Percentiles rank a stretch among this genome's conserved stretches.
These are phyloP conservation scores for Penium margaritaceum DNA, from an alignment of 139 green algal species.

Conservation along the genomic window DNA sequence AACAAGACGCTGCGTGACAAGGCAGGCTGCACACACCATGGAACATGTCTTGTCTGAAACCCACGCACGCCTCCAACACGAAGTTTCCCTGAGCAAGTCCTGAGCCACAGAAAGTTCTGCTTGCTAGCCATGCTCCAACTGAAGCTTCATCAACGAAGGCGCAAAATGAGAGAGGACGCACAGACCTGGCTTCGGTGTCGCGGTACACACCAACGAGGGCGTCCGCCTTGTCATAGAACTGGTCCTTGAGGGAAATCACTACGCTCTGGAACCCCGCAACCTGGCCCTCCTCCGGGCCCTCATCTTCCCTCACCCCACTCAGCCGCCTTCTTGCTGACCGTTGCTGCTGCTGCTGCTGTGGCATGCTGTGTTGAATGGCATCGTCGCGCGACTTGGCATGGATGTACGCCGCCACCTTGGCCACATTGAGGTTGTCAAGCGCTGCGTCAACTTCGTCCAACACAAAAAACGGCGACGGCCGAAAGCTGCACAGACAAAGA, in stretches of 20 bases:
- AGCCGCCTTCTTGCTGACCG: no score
- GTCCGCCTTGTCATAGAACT: conserved; percentile 92
- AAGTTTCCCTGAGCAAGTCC: not conserved
- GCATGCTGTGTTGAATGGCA: not conserved
- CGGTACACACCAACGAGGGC: conserved; percentile 76
- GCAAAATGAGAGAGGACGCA: conserved; percentile 1
- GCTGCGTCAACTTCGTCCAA: conserved; percentile 82
- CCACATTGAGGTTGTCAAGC: conserved; percentile 89
- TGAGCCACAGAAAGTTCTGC: not conserved
- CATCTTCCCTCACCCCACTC: no score
- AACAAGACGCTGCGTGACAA: not conserved
- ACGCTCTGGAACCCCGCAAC: conserved; percentile 54
- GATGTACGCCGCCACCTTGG: conserved; percentile 84
- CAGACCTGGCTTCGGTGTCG: conserved; percentile 41
- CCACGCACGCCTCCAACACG: not conserved
- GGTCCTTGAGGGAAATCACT: conserved; percentile 91
- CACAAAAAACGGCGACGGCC: conserved; percentile 91
- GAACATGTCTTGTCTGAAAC: not conserved
- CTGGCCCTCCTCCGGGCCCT: not conserved
- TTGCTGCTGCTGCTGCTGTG: not conserved
- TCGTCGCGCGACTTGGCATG: conserved; percentile 57
- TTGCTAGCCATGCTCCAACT: not conserved
- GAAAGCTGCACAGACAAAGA: conserved; percentile 62
- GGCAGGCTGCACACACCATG: not conserved
- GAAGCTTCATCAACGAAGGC: not conserved